Percentiles rank a stretch among this genome's conserved stretches.
These are phyloP conservation scores for Colletotrichum sp. DNA, from an alignment of 2,329 filamentous ascomycete genomes.

Conservation along the genomic window DNA sequence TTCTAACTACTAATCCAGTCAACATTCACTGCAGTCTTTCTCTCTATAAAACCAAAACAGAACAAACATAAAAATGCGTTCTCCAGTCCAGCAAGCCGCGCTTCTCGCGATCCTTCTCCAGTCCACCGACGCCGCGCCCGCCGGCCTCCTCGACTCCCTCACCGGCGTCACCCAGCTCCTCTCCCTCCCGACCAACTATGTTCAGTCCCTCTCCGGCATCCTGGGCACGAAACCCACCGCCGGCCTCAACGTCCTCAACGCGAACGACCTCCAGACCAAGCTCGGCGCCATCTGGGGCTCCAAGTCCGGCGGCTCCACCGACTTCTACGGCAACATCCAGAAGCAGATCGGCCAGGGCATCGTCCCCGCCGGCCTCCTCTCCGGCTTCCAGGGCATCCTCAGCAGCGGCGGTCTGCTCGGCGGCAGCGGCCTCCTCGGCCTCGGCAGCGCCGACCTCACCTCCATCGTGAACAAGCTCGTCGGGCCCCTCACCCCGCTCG, in stretches of 20 bases:
- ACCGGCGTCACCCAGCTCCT: neutral
- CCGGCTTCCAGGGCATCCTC: conserved; percentile 1
- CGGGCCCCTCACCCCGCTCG: neutral
- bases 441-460: neutral
- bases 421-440: neutral
- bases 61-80: neutral
- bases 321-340: conserved; percentile 9
- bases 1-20: neutral
- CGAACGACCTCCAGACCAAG: neutral
- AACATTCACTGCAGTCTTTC: neutral
- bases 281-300: conserved; percentile 5
- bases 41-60: neutral
- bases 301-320: neutral
- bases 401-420: neutral
- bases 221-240: neutral
- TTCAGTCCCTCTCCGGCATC: neutral
- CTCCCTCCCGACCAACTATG: conserved; percentile 4
- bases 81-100: neutral
- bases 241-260: neutral
- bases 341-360: conserved; percentile 1
- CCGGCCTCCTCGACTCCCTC: conserved; percentile 2
- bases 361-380: neutral
- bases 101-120: neutral
- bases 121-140: neutral
- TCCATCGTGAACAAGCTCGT: neutral